These are phyloP conservation scores for Quercus rubra DNA, from an alignment of 306 rosid genomes.

Conservation along the genomic window DNA sequence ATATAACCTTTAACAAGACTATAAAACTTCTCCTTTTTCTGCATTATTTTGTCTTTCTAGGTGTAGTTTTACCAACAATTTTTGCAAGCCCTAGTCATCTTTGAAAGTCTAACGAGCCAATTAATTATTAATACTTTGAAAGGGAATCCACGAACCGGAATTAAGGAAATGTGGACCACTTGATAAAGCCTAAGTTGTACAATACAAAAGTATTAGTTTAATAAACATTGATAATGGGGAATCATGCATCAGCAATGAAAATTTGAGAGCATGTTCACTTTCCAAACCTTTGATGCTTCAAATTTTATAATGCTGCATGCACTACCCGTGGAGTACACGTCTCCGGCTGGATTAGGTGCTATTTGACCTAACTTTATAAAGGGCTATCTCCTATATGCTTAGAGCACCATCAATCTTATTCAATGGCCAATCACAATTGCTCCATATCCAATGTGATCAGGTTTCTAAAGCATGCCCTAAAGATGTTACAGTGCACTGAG, in stretches of 20 bases:
- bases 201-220: background rate
- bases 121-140: slow-evolving; percentile 22
- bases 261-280: slow-evolving; percentile 28
- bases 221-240: slow-evolving; percentile 24
- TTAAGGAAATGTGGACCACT: slow-evolving; percentile 35
- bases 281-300: slow-evolving; percentile 23
- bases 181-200: slow-evolving; percentile 19
- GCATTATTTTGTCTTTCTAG: slow-evolving; percentile 7
- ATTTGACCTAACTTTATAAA: background rate
- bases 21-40: slow-evolving; percentile 25
- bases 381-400: background rate
- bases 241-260: slow-evolving; percentile 19
- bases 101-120: slow-evolving; percentile 27
- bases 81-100: slow-evolving; percentile 1
- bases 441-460: background rate
- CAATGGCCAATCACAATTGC: background rate
- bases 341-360: slow-evolving; percentile 7
- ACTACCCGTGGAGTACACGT: slow-evolving; percentile 39
- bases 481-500: too few species aligned
- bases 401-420: background rate
- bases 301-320: slow-evolving; percentile 18
- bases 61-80: slow-evolving; percentile 21
- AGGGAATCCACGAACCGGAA: slow-evolving; percentile 35
- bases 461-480: too few species aligned
- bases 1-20: slow-evolving; percentile 28